Evolutionary conservation across 2,329 filamentous ascomycete species (phyloP), one percentile per base, ranked within the genome.

Genomic region (Alternaria burnsii): DNA sequence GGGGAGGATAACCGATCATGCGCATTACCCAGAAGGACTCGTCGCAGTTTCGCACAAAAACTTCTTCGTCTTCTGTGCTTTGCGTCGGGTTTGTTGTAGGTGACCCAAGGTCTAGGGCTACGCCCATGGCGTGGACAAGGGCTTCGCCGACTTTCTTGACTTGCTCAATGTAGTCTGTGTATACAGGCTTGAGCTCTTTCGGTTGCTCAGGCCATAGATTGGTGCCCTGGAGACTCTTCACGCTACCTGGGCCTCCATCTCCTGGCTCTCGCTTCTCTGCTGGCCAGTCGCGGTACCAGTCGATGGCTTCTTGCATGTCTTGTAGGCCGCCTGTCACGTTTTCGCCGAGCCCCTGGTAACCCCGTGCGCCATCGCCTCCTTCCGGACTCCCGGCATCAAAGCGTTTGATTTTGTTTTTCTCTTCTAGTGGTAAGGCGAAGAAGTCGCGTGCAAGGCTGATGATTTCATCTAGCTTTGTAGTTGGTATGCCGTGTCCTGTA

Each of bases 201-300:
- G 78, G 76, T 3, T 75, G 38, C 22, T 69, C 50, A 0, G 82
- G 82, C 79, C 80, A 84, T 41, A 81, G 70, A 63, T 83, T 83
- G 5, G 62, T 66, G 0, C 82, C 82, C 34, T 78, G 72, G 3
- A 83, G 65, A 2, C 76, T 76, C 56, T 71, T 71, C 12, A 70
- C 64, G 3, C 66, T 71, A 1, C 66, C 65, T 0, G 58, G 54
- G 14, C 68, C 68, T 2, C 70, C 63, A 3, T 63, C 61, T 20
- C 67, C 63, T 3, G 59, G 26, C 44, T 66, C 60, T 41, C 43
- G 67, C 26, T 57, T 38, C 1, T 55, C 54, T 1, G 68, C 62
- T 11, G 71, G 67, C 76, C 73, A 82, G 61, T 76, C 76, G 5
- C 67, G 59, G 44, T 79, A 80, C 44, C 74, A 71, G 50, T 82